phyloP scores from a whole-genome alignment of 371 early-diverging fungal species.

The Mortierella sp. region DNA sequence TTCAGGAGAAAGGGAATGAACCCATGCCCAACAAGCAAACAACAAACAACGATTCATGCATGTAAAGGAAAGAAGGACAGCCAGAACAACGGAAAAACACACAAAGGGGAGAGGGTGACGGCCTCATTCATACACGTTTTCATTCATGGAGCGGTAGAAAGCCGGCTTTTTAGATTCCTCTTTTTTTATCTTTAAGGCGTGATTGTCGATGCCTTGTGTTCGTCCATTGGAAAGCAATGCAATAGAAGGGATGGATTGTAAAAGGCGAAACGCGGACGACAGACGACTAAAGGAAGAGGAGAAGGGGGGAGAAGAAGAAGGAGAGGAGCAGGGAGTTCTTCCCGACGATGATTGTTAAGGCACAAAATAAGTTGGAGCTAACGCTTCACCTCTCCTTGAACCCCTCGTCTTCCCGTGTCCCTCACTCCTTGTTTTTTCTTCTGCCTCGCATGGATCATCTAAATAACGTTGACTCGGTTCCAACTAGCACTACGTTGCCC shows the following conservation, averaged over 20 bases:
- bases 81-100: constrained; percentile 1
- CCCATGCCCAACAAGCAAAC: neutral
- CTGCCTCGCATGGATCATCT: neutral
- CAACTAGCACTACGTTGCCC: neutral
- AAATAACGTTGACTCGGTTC: neutral
- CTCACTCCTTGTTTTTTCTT: neutral
- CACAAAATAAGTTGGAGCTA: neutral
- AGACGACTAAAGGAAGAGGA: neutral
- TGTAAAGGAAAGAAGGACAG: neutral
- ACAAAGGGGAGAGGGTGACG: neutral
- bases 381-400: neutral
- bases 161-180: too few relatives aligned
- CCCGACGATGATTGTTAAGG: neutral
- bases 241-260: too few relatives aligned
- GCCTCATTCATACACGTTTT: neutral
- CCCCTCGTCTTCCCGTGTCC: neutral
- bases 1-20: neutral
- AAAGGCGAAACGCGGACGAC: too few relatives aligned
- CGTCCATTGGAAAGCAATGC: too few relatives aligned
- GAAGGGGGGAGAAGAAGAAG: neutral
- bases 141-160: too few relatives aligned
- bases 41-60: neutral
- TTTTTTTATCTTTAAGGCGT: too few relatives aligned
- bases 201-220: too few relatives aligned
- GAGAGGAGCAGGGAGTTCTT: neutral